A percentile compares a stretch with the other conserved stretches of the same genome.
Evolutionary conservation across 441 rosid genomes (phyloP).

Genomic region (Erodium texanum): DNA sequence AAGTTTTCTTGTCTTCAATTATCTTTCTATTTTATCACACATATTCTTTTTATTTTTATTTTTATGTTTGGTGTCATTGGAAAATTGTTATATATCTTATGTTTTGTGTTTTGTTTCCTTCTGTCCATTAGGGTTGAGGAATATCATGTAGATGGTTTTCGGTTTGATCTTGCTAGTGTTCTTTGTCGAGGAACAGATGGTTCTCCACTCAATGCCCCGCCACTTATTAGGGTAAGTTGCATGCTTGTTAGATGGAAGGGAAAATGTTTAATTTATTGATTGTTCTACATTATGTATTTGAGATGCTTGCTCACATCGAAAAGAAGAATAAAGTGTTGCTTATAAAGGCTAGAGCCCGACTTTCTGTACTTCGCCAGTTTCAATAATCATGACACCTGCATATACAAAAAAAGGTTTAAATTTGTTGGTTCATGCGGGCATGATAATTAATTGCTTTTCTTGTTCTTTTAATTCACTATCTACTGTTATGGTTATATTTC

Average conservation of each 20-base stretch:
- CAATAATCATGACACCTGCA: no score
- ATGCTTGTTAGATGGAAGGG: background rate
- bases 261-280: no score
- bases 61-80: background rate
- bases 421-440: no score
- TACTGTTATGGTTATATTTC: no score
- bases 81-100: background rate
- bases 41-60: background rate
- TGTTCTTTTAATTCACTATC: no score
- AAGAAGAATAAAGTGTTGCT: no score
- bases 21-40: background rate
- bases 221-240: conserved; percentile 55
- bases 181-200: conserved; percentile 94
- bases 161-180: conserved; percentile 90
- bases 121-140: conserved; percentile 51
- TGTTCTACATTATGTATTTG: no score
- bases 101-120: conserved; percentile 12
- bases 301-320: no score
- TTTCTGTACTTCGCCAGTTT: no score
- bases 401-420: no score
- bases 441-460: no score
- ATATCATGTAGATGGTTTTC: conserved; percentile 90
- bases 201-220: conserved; percentile 75
- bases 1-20: background rate
- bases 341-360: no score